A percentile compares a stretch with the other conserved stretches of the same genome.
phyloP scores from a whole-genome alignment of 139 green algal species.

The Parachlorella kessleri region DNA sequence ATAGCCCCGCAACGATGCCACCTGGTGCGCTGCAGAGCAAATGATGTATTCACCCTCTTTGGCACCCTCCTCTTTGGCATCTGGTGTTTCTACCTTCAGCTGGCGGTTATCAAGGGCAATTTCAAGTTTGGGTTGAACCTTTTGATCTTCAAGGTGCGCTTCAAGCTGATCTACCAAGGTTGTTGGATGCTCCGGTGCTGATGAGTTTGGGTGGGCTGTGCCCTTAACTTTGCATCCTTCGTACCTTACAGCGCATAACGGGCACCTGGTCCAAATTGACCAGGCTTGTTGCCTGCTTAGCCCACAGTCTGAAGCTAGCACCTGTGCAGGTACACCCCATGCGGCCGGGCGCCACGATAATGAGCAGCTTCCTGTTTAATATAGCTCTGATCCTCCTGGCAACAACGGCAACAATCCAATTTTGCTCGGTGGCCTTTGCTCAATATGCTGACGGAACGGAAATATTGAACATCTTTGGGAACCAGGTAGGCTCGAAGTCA shows the following conservation, averaged over 20 bases:
- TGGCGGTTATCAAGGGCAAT: constrained; percentile 85
- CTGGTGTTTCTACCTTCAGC: constrained; percentile 92
- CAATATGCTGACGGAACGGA: constrained; percentile 84
- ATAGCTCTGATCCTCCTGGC: constrained; percentile 89
- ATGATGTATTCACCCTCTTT: constrained; percentile 89
- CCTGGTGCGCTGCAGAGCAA: constrained; percentile 28
- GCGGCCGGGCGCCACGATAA: constrained; percentile 82
- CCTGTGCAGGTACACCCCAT: constrained; percentile 78
- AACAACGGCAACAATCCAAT: constrained; percentile 90
- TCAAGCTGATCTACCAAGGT: neutral
- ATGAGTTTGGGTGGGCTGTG: too few species aligned
- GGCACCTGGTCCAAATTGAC: too few species aligned
- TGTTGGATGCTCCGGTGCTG: neutral
- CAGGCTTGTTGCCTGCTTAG: too few species aligned
- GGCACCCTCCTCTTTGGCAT: constrained; percentile 86
- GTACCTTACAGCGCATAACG: too few species aligned
- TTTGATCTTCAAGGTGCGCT: constrained; percentile 64
- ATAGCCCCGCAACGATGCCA: too few species aligned
- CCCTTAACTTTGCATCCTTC: too few species aligned
- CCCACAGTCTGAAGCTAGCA: too few species aligned
- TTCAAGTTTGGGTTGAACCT: constrained; percentile 93
- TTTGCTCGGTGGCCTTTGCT: constrained; percentile 86
- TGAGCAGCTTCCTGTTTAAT: constrained; percentile 97
- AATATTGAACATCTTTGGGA: constrained; percentile 88
- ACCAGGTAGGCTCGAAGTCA: constrained; percentile 45